Evolutionary conservation across 2,329 filamentous ascomycete species (phyloP), one percentile per base, ranked within the genome.

Genomic region (Ceratocystis lukuohia): DNA sequence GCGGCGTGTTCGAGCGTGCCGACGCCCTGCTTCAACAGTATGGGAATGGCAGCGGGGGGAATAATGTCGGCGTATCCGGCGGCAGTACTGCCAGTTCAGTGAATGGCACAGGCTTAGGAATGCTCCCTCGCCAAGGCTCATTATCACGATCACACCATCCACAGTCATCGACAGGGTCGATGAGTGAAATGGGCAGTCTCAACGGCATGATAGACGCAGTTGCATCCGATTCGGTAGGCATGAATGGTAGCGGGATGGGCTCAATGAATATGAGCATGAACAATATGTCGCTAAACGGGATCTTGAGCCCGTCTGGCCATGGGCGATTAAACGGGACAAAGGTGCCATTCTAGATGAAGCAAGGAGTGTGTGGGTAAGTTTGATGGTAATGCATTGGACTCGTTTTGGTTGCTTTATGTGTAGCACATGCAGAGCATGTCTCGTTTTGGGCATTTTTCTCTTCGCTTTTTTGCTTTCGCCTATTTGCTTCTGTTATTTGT

Each of bases 1-100:
- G 82, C 10, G 79, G 83, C 69, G 80, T 85, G n/a, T 85, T 84
- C 72, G 81, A 85, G 70, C 76, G 83, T 20, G 83, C 83, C 0
- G 82, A 84, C 65, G 77, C 82, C 5, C 48, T 67, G n/a, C 75
- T 85, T 59, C 81, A 84, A 68, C 80, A 80, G 3, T 81, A 80
- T 72, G 80, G 80, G 17, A 82, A 80, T 72, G 80, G 80, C n/a
- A 82, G 82, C 56, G 28, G 56, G 25, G 3, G 25, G 5, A 59
- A 37, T 20, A 37, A 20, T 37, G 22, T 17, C 28, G 17, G 28
- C n/a, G 17, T 17, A 10, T 28, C 28, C 8, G 30, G 25, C 5
- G 53, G 56, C 25, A 15, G 22, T 30, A n/a, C 22, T 7, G 50
- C 8, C 50, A 25, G 7, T 56, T n/a, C 48, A 17, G 20, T 20